Percentiles rank a stretch among this genome's conserved stretches.
Evolutionary conservation across 441 rosid species (phyloP).

Genomic region (Adansonia madagascariensis): DNA sequence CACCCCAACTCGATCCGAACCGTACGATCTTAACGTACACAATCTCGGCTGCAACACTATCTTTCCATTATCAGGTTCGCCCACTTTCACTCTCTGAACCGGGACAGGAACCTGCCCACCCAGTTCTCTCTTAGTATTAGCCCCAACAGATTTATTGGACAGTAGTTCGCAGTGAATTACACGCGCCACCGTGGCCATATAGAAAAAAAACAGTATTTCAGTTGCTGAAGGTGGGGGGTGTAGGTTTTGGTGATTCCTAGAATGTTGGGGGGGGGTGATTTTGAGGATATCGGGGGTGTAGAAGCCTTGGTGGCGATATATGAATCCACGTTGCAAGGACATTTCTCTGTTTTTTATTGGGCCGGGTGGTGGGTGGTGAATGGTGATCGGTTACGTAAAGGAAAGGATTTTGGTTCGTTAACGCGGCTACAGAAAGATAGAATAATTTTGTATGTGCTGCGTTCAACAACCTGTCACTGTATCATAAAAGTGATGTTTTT

Average conservation of each 20-base stretch:
- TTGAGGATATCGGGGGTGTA: not conserved
- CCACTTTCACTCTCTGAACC: constrained; percentile 41
- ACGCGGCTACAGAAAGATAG: not conserved
- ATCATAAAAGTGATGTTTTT: not conserved
- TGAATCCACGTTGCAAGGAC: constrained; percentile 36
- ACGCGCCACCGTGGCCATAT: constrained; percentile 63
- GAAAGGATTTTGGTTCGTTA: not conserved
- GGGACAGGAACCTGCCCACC: constrained; percentile 32
- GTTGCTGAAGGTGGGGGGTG: not conserved
- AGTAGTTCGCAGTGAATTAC: constrained; percentile 48
- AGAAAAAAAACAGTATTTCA: not conserved
- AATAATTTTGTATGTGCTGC: not conserved
- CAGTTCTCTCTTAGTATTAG: constrained; percentile 33
- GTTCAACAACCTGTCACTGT: not conserved
- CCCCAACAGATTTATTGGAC: constrained; percentile 26
- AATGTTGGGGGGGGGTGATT: not conserved
- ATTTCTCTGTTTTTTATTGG: not conserved
- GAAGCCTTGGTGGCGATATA: constrained; percentile 36
- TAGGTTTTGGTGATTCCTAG: not conserved
- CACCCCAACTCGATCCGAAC: constrained; percentile 57
- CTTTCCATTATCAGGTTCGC: constrained; percentile 51
- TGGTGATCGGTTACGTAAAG: not conserved
- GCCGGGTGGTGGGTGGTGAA: not conserved
- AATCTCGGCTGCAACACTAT: constrained; percentile 78
- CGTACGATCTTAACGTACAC: constrained; percentile 85